A percentile compares a stretch with the other conserved stretches of the same genome.
phyloP scores from a whole-genome alignment of 768 basidiomycete genomes.

The Russula ochroleuca region DNA sequence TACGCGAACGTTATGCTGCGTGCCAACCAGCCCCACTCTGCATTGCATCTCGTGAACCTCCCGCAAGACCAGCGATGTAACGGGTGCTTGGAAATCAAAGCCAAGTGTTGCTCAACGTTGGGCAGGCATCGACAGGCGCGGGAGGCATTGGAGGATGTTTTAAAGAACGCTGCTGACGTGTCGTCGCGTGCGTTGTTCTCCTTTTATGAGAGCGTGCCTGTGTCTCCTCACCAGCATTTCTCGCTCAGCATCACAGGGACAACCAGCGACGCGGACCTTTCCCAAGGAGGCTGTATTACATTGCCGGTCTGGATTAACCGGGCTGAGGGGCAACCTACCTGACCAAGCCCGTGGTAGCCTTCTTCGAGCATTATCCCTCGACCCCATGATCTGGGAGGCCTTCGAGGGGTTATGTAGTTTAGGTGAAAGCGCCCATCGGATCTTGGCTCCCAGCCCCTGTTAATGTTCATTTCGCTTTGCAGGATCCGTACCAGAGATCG shows the following conservation, averaged over 20 bases:
- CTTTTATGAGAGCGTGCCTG: constrained; percentile 11
- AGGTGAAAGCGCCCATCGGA: constrained; percentile 42
- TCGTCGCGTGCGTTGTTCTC: constrained; percentile 50
- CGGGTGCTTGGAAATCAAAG: constrained; percentile 76
- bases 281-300: constrained; percentile 70
- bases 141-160: constrained; percentile 60
- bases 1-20: constrained; percentile 75
- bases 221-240: constrained; percentile 12
- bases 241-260: constrained; percentile 50
- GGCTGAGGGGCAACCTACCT: constrained; percentile 72
- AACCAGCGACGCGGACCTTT: constrained; percentile 52
- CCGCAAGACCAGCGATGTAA: constrained; percentile 58
- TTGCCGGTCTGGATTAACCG: constrained; percentile 73
- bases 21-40: constrained; percentile 69
- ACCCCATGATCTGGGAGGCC: constrained; percentile 89
- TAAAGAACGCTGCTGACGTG: constrained; percentile 49
- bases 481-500: constrained; percentile 70
- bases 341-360: constrained; percentile 71
- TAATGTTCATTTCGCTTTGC: constrained; percentile 23
- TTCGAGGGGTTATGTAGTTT: constrained; percentile 81
- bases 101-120: constrained; percentile 65
- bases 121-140: constrained; percentile 75
- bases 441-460: constrained; percentile 8
- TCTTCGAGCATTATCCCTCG: constrained; percentile 60
- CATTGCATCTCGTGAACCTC: constrained; percentile 62